phyloP scores from a whole-genome alignment of 2,329 filamentous ascomycete species.

The Moelleriella libera region DNA sequence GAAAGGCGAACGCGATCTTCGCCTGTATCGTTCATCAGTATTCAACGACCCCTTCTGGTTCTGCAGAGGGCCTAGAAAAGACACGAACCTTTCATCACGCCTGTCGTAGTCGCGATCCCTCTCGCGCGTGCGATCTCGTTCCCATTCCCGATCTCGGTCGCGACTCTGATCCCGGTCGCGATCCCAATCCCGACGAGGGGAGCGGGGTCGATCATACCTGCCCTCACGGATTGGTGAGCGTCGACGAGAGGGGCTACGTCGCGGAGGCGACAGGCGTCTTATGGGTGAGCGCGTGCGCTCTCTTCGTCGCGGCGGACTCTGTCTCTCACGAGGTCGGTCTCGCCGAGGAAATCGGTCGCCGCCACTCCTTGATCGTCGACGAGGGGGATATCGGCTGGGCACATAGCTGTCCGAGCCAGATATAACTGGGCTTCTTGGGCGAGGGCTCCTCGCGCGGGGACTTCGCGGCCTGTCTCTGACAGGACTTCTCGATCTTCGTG shows the following conservation, averaged over 20 bases:
- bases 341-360: slow-evolving; percentile 25
- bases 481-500: slow-evolving; percentile 19
- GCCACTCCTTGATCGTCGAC: slow-evolving; percentile 26
- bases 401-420: slow-evolving; percentile 30
- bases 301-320: slow-evolving; percentile 20
- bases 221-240: slow-evolving; percentile 20
- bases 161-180: slow-evolving; percentile 17
- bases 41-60: not conserved
- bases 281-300: slow-evolving; percentile 21
- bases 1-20: slow-evolving; percentile 40
- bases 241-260: slow-evolving; percentile 22
- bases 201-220: slow-evolving; percentile 23
- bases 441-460: slow-evolving; percentile 24
- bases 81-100: slow-evolving; percentile 24
- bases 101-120: slow-evolving; percentile 21
- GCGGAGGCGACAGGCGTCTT: slow-evolving; percentile 22
- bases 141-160: slow-evolving; percentile 16
- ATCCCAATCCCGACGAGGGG: slow-evolving; percentile 21
- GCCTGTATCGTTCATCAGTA: slow-evolving; percentile 19
- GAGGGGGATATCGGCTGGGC: slow-evolving; percentile 26
- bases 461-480: slow-evolving; percentile 15
- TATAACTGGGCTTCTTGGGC: slow-evolving; percentile 21
- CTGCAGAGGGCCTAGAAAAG: not conserved
- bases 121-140: slow-evolving; percentile 14
- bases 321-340: slow-evolving; percentile 25